Evolutionary conservation across 2,329 filamentous ascomycete species (phyloP), one percentile per base, ranked within the genome.

Genomic region (Hypoxylon sp.): DNA sequence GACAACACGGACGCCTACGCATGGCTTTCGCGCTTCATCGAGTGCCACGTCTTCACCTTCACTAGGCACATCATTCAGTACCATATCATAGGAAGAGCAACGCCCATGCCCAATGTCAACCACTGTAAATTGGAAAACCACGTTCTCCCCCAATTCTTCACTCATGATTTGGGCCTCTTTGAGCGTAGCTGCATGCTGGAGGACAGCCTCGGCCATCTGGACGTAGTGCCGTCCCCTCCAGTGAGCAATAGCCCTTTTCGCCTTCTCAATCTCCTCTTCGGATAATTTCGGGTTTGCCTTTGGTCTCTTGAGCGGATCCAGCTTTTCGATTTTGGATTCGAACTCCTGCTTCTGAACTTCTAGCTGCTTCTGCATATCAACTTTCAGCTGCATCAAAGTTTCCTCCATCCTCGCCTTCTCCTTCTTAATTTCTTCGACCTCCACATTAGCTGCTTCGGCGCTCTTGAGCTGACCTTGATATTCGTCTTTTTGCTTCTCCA

Each of bases 141-240:
- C 91, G 68, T 89, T 89, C 76, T 97, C 95, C 70, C 95, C 92
- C 81, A 99, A 91, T 72, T 97, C 92, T 71, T 97, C 94, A 80
- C 94, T 97, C 92, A 99, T 95, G 64, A 99, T 90, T 74, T 99
- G 95, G 1, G 95, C 95, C 78, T 99, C 95, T 76, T 99, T 99
- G 61, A 99, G 79, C 26, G 89, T 87, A 6, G 92, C 89, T 2
- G 94, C 94, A 75, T 97, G 90, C 74, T 97, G 93, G 47, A 99
- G 82, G 26, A 98, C 89, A 1, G 90, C 88, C 77, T 98, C 95
- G 2, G 94, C 94, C 92, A 99, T 97, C 57, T 90, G 89, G 60
- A 99, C 93, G 72, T 94, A 97, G 72, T 92, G 91, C 28, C 92
- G 89, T 69, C 90, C 85, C 64, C 89, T 88, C 95, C 95, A 99